A percentile compares a stretch with the other conserved stretches of the same genome.
phyloP scores from a whole-genome alignment of 257 asterid genomes.

The Datura wrightii region DNA sequence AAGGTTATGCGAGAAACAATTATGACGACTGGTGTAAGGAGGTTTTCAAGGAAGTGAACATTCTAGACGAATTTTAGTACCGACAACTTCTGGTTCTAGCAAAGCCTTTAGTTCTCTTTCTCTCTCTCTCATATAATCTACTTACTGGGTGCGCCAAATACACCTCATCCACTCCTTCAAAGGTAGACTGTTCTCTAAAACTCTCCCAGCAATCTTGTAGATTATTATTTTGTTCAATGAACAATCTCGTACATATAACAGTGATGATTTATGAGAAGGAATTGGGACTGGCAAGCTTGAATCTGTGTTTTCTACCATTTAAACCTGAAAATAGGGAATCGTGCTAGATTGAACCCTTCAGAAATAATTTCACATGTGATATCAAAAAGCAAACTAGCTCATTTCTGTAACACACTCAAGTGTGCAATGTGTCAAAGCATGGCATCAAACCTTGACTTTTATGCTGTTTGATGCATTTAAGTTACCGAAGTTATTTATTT shows the following conservation, averaged over 20 bases:
- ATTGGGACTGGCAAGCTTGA: background rate
- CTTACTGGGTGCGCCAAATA: background rate
- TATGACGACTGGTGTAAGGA: background rate
- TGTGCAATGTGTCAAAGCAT: background rate
- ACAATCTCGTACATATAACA: background rate
- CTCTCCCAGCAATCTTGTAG: background rate
- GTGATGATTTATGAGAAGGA: constrained; percentile 8
- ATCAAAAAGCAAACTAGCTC: background rate
- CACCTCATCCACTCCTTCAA: constrained; percentile 5
- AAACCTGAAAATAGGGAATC: constrained; percentile 15
- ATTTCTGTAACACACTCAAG: background rate
- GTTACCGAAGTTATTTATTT: background rate
- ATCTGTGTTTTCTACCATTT: constrained; percentile 10
- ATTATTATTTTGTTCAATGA: background rate
- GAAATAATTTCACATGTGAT: background rate
- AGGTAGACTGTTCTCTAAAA: background rate
- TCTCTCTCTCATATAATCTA: background rate
- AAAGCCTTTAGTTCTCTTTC: background rate
- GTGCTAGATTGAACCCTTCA: background rate
- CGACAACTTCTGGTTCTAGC: background rate
- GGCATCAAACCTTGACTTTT: background rate
- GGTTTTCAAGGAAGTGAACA: background rate
- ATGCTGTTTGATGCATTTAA: background rate
- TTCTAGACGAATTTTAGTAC: constrained; percentile 14
- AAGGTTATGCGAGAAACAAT: background rate